Base-by-base conservation (phyloP, 768 basidiomycete species). In the Termitomyces sp. region DNA sequence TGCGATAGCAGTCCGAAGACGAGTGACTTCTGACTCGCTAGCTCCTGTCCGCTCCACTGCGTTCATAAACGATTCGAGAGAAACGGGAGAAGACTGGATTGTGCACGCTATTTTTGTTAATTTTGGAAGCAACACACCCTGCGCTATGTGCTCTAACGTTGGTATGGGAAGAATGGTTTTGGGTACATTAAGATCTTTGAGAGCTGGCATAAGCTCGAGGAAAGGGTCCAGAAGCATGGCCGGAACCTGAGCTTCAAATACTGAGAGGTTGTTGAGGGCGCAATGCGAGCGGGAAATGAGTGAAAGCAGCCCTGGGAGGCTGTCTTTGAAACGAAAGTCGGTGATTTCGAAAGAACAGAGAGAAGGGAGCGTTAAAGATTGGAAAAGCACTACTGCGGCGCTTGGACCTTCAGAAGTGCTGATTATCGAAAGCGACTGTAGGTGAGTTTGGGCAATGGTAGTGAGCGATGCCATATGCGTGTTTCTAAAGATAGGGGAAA, bases 1-100 rank as follows among this genome's bases (percentile, higher is more conserved):
- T 14, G 32, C 32, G 32, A 5, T 5, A 33, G 49, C 49, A 20
- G 20, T 18, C n/a, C 22, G 30, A 3, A 50, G 33, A 32, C 22
- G 49, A 35, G 49, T 50, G 6, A 36, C 52, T 24, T 9, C 50
- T 14, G 54, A 36, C 20, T 48, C 35, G 14, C 13, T 8, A 13
- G 26, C 20, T 14, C 55, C 28, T 0, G 35, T 24, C 28, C 55
- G n/a, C 32, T 55, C 55, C 10, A 55, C 55, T 24, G 55, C 55
- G 3, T 57, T 36, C 56, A 57, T 51, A 22, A 57, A 57, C n/a
- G 40, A n/a, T 8, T 52, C 56, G 1, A 57, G 30, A 43, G 56
- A 51, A 16, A 7, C 49, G 10, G 56, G 49, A 11, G 56, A 57
- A 36, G 38, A 45, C 26, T 35, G 3, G 6, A 57, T 49, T 18